These are phyloP conservation scores for Rosa lucieae DNA, from an alignment of 306 rosid species.

Conservation along the genomic window DNA sequence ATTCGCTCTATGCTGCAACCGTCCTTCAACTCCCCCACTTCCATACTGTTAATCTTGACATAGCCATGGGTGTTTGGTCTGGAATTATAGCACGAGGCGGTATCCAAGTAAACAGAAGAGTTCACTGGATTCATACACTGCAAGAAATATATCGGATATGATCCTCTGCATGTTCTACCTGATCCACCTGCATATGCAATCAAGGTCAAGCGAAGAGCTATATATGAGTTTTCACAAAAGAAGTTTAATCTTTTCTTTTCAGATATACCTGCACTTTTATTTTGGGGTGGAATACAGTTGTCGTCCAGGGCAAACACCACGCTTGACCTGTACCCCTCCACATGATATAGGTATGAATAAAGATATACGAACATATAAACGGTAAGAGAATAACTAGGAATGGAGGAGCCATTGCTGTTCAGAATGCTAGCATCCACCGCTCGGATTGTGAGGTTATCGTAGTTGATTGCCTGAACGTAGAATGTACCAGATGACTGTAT, in stretches of 20 bases:
- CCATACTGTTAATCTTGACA: neutral
- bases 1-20: slow-evolving; percentile 1
- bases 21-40: neutral
- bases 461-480: slow-evolving; percentile 30
- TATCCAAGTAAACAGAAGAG: neutral
- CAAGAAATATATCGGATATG: neutral
- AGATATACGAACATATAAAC: too few species aligned
- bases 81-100: neutral
- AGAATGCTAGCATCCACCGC: neutral
- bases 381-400: neutral
- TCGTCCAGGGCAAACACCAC: too few species aligned
- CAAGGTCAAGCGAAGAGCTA: too few species aligned
- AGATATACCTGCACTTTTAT: neutral
- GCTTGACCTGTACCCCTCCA: too few species aligned
- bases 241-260: too few species aligned
- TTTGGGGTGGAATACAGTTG: neutral
- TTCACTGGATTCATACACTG: slow-evolving; percentile 2
- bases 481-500: neutral
- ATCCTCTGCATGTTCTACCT: neutral
- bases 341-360: rapidly evolving
- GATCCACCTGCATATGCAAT: neutral
- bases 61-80: neutral
- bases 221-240: too few species aligned
- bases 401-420: slow-evolving; percentile 1
- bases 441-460: neutral